These are phyloP conservation scores for Beauveria pseudobassiana DNA, from an alignment of 2,329 filamentous ascomycete species.

Conservation along the genomic window DNA sequence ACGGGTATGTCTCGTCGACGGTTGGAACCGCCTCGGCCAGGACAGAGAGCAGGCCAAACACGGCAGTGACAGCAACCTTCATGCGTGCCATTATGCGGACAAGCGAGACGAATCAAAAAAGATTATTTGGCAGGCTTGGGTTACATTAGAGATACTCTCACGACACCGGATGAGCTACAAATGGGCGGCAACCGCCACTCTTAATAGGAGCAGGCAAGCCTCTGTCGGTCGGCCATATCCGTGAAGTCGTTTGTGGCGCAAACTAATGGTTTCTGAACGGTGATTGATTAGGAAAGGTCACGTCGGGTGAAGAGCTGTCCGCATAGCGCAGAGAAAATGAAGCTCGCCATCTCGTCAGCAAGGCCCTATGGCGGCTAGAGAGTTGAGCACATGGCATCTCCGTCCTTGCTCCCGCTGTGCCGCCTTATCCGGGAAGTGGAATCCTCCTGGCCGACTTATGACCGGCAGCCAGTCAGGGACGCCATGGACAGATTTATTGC, in stretches of 20 bases:
- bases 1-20: slow-evolving; percentile 37
- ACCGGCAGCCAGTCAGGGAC: not conserved
- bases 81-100: not conserved
- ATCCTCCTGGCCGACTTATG: not conserved
- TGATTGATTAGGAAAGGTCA: not conserved
- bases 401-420: not conserved
- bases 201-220: not conserved
- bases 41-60: slow-evolving; percentile 10
- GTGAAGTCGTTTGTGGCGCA: not conserved
- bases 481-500: not conserved
- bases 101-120: not conserved
- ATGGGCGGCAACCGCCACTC: not conserved
- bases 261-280: not conserved
- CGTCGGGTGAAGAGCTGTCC: not conserved
- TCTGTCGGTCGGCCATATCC: not conserved
- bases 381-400: not conserved
- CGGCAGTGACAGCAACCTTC: not conserved
- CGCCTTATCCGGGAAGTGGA: not conserved
- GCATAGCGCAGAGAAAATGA: not conserved
- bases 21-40: slow-evolving; percentile 9
- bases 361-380: not conserved
- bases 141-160: not conserved
- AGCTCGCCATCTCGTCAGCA: not conserved
- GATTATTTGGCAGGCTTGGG: not conserved
- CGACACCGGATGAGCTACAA: not conserved